These are phyloP conservation scores for Plantago elongata DNA, from an alignment of 257 asterid genomes.

Conservation along the genomic window DNA sequence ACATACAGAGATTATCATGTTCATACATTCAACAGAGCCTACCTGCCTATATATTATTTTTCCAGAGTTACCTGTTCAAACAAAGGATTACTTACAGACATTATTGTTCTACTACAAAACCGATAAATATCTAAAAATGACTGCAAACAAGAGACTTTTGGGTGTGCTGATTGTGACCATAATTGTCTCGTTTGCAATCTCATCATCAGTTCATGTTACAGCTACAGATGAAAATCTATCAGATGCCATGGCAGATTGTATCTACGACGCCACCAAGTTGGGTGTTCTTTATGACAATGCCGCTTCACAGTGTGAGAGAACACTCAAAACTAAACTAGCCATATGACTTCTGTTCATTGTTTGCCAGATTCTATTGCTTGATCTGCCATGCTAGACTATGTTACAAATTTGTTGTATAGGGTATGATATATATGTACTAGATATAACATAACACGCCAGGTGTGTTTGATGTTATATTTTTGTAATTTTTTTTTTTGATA, in stretches of 20 bases:
- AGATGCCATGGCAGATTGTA: not conserved
- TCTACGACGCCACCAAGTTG: not conserved
- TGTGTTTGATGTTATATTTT: no score
- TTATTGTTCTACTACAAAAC: no score
- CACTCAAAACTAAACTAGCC: not conserved
- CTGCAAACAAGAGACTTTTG: not conserved
- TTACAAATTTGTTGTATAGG: no score
- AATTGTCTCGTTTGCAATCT: not conserved
- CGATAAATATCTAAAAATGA: not conserved
- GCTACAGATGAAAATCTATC: slow-evolving; percentile 3
- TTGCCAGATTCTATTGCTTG: no score
- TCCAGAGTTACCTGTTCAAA: not conserved
- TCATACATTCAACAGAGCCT: not conserved
- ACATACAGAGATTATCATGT: no score
- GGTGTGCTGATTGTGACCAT: not conserved
- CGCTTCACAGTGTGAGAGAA: not conserved
- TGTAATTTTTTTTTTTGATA: no score
- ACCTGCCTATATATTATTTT: not conserved
- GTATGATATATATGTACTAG: no score
- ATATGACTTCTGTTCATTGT: no score
- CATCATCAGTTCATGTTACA: not conserved
- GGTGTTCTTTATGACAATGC: not conserved
- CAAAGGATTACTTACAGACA: no score
- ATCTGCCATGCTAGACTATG: no score
- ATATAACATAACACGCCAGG: no score